Base-by-base conservation (phyloP, 192 early-diverging fungal genomes). In the Coemansia biformis region DNA sequence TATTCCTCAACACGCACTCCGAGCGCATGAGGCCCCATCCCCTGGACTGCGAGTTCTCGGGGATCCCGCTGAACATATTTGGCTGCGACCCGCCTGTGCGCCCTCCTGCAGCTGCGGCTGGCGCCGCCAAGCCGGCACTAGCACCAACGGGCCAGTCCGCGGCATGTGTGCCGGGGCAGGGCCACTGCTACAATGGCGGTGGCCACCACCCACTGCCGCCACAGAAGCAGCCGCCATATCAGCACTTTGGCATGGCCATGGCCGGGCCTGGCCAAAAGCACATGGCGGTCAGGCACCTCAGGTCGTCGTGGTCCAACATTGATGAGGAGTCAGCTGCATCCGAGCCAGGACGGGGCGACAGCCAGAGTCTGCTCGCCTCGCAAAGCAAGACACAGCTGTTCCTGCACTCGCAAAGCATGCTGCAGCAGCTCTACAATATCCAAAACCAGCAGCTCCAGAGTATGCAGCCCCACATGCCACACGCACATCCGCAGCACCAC, bases 381-480 rank as follows among this genome's bases (percentile, higher is more conserved):
- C 48, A 51, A 17, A 36, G 51, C 33, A 57, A 45, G 23, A 35
- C 41, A 0, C 35, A 51, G 2, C n/a, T 60, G 8, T 30, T 49
- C 14, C 11, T 43, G 50, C 59, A 57, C 18, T 28, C 45, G 24
- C 66, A 62, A 17, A 51, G 32, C 38, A 51, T 61, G 52, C 26
- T 66, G 9, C 57, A 60, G 18, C 68, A 72, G 46, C 19, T 66
- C 11, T 62, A 66, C 40, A 63, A 62, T 11, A 34, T 62, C 32
- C 66, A 69, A 23, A 55, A 45, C 57, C 70, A 74, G 44, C 70
- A 60, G 36, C 35, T 62, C n/a, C 70, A 74, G 15, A 39, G 58
- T 5, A 38, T 73, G 23, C 54, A 57, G 42, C 50, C 63, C 23
- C 54, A 38, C 24, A 13, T 31, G n/a, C 42, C 33, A 24, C 42